Conservation (phyloP, 192 early-diverging fungal genomes). For the Gryganskiella cystojenkinii region DNA sequence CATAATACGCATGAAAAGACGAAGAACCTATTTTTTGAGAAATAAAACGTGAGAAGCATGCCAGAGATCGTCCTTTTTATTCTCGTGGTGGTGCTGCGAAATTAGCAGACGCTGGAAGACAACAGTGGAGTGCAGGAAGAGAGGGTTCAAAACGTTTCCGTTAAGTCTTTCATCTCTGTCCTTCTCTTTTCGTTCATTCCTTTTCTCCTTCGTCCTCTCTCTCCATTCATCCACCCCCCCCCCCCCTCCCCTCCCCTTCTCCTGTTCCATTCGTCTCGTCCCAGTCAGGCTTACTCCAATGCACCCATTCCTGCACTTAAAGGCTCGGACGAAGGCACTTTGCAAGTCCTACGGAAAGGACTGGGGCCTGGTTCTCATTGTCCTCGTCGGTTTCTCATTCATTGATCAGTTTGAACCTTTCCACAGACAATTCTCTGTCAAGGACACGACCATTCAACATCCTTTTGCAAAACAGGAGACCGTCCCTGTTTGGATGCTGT, state of each 20-base stretch:
- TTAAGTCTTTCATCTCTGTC: no score
- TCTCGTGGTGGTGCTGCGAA: no score
- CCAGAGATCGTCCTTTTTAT: no score
- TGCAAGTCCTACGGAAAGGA: slow-evolving; percentile 39
- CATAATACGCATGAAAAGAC: no score
- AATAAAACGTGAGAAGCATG: no score
- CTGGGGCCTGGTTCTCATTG: slow-evolving; percentile 66
- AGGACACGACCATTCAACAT: slow-evolving; percentile 77
- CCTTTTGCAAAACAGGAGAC: slow-evolving; percentile 63
- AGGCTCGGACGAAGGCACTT: slow-evolving; percentile 26
- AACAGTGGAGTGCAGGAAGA: no score
- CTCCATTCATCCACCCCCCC: neutral
- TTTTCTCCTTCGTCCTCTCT: neutral
- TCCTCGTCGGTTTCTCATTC: slow-evolving; percentile 66
- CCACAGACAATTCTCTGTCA: slow-evolving; percentile 80
- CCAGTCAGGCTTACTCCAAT: no score
- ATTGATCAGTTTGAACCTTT: slow-evolving; percentile 75
- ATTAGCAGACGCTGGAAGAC: no score
- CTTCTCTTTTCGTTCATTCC: neutral
- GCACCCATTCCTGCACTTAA: slow-evolving; percentile 13
- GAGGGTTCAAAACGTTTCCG: no score
- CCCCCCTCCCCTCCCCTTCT: neutral
- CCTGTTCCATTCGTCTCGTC: no score
- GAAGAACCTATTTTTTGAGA: no score
- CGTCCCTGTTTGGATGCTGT: slow-evolving; percentile 57